Evolutionary conservation across 2,329 filamentous ascomycete species (phyloP).

Genomic region (Zymoseptoria ardabiliae): DNA sequence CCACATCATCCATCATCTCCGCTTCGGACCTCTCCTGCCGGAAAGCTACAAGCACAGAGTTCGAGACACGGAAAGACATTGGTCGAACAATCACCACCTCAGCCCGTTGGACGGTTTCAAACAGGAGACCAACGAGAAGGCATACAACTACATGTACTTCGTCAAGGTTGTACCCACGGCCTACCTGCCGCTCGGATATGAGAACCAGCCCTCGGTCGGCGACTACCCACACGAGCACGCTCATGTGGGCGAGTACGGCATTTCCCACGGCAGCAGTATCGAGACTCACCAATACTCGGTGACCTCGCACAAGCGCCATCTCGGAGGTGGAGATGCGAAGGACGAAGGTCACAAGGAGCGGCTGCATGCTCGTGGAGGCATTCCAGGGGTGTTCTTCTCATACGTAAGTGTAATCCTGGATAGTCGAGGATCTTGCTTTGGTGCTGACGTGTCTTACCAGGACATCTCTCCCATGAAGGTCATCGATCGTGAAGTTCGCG

Average conservation of each 20-base stretch:
- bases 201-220: constrained; percentile 45
- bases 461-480: constrained; percentile 99
- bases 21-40: constrained; percentile 87
- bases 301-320: constrained; percentile 87
- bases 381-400: constrained; percentile 96
- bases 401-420: constrained; percentile 59
- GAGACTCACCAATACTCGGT: constrained; percentile 99
- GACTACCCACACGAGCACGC: constrained; percentile 41
- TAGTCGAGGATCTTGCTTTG: constrained; percentile 13
- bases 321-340: constrained; percentile 74
- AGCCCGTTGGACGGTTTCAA: constrained; percentile 80
- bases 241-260: constrained; percentile 62
- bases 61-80: constrained; percentile 50
- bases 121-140: constrained; percentile 71
- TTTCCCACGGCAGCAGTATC: constrained; percentile 63
- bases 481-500: constrained; percentile 84
- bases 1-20: constrained; percentile 78
- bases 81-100: constrained; percentile 75
- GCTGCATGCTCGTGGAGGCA: constrained; percentile 80
- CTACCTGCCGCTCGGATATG: constrained; percentile 87
- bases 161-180: constrained; percentile 96
- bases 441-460: constrained; percentile 22
- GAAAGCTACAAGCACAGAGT: constrained; percentile 62
- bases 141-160: constrained; percentile 98
- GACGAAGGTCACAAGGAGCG: constrained; percentile 88